Evolutionary conservation across 176 grass and related monocot genomes (phyloP).

Genomic region (Eragrostis curvula): DNA sequence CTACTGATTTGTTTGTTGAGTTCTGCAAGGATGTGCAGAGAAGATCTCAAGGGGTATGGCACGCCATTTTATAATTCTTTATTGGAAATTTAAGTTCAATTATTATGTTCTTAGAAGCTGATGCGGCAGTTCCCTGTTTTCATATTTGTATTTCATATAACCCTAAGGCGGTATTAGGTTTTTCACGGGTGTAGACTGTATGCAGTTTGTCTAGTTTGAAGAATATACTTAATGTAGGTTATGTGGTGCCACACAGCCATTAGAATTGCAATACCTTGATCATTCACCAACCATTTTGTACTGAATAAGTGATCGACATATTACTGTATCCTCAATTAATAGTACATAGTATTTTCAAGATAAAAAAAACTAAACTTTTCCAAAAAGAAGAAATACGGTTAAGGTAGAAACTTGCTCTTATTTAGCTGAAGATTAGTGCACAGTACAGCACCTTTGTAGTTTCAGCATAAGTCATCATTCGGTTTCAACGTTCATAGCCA

Average conservation of each 20-base stretch:
- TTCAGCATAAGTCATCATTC: too few relatives aligned
- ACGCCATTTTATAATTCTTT: conserved; percentile 34
- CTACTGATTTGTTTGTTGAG: conserved; percentile 66
- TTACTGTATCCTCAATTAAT: background rate
- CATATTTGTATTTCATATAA: background rate
- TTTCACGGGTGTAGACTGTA: conserved; percentile 9
- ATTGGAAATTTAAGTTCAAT: background rate
- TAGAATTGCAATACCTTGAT: background rate
- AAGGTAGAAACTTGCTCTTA: conserved; percentile 12
- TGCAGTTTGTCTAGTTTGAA: conserved; percentile 16
- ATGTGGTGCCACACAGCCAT: background rate
- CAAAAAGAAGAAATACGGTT: background rate
- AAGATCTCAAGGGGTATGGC: conserved; percentile 72
- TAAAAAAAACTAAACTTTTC: background rate
- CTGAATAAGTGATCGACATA: conserved; percentile 13
- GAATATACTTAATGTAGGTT: background rate
- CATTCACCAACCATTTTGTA: background rate
- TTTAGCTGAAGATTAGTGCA: background rate
- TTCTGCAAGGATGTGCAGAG: conserved; percentile 97
- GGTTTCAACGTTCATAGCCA: background rate
- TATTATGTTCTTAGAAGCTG: conserved; percentile 18
- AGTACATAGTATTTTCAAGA: background rate
- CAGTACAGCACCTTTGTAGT: too few relatives aligned
- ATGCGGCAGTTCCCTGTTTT: conserved; percentile 6
- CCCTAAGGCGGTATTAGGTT: conserved; percentile 3